phyloP scores from a whole-genome alignment of 2,329 filamentous ascomycete genomes.

The Ampelomyces quisqualis region DNA sequence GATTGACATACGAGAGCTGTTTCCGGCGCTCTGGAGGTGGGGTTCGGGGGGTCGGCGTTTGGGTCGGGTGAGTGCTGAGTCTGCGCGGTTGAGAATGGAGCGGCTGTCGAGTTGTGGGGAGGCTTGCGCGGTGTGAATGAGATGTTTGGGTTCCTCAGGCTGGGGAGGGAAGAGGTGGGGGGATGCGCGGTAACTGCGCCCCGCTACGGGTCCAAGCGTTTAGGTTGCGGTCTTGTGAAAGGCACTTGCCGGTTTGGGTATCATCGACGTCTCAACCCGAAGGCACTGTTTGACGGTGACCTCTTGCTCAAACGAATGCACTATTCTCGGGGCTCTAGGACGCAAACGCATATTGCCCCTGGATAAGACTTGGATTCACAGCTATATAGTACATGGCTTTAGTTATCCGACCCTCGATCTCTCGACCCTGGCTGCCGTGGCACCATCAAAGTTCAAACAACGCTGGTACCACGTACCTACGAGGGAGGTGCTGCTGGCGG shows the following conservation, averaged over 20 bases:
- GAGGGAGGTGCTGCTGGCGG: slow-evolving; percentile 51
- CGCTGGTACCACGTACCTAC: slow-evolving; percentile 18
- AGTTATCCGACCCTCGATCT: slow-evolving; percentile 2
- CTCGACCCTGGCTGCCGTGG: background rate
- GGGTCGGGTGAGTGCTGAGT: slow-evolving; percentile 6
- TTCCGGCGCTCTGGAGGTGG: slow-evolving; percentile 27
- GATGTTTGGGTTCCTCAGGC: slow-evolving; percentile 5
- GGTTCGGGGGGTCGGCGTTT: slow-evolving; percentile 14
- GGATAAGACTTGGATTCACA: slow-evolving; percentile 11
- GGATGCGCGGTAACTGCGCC: slow-evolving; percentile 19
- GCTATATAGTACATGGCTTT: slow-evolving; percentile 15
- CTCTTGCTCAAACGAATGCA: too few species aligned
- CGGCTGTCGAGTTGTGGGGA: slow-evolving; percentile 12
- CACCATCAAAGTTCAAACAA: background rate
- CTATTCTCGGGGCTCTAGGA: too few species aligned
- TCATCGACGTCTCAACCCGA: slow-evolving; percentile 4
- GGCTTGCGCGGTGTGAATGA: slow-evolving; percentile 9
- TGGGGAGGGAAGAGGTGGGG: slow-evolving; percentile 19
- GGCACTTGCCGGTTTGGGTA: slow-evolving; percentile 7
- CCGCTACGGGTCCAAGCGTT: slow-evolving; percentile 10
- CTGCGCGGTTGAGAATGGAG: slow-evolving; percentile 12
- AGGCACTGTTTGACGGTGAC: too few species aligned
- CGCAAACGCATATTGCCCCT: too few species aligned
- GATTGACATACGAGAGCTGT: slow-evolving; percentile 37
- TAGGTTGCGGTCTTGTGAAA: slow-evolving; percentile 4